A percentile compares a stretch with the other conserved stretches of the same genome.
These are phyloP conservation scores for Trichoderma harzianum DNA, from an alignment of 2,329 filamentous ascomycete species.

Conservation along the genomic window DNA sequence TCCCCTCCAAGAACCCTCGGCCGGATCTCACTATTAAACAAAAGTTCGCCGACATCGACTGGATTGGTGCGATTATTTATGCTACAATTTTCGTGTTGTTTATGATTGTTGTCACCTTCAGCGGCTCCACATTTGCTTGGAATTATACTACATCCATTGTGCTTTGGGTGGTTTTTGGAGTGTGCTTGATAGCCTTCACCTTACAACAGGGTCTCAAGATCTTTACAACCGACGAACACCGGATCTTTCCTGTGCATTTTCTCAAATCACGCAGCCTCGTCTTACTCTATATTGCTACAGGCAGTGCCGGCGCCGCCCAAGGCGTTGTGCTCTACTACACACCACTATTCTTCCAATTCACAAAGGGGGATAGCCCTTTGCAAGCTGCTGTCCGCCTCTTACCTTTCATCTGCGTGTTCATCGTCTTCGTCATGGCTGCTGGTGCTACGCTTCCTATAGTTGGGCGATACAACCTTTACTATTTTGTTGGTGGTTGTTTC, in stretches of 20 bases:
- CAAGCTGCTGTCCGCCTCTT: not conserved
- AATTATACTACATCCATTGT: not conserved
- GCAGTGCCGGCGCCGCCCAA: not conserved
- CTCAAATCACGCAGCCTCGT: not conserved
- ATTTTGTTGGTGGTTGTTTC: not conserved
- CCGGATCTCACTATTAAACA: not conserved
- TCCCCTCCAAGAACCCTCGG: not conserved
- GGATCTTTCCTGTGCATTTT: not conserved
- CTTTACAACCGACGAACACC: not conserved
- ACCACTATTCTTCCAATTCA: not conserved
- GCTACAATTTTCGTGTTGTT: not conserved
- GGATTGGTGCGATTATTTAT: not conserved
- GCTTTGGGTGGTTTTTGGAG: not conserved
- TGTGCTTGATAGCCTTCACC: not conserved
- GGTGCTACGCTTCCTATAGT: not conserved
- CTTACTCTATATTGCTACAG: not conserved
- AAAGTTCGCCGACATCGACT: not conserved
- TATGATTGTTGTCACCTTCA: not conserved
- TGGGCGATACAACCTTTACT: not conserved
- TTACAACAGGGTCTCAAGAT: not conserved
- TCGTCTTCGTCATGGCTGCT: not conserved
- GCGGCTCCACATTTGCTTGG: not conserved
- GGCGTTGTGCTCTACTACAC: not conserved
- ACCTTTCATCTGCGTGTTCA: not conserved
- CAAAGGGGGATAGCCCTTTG: not conserved